phyloP scores from a whole-genome alignment of 1,139 yeast species.

The Lodderomyces metapsilosis region DNA sequence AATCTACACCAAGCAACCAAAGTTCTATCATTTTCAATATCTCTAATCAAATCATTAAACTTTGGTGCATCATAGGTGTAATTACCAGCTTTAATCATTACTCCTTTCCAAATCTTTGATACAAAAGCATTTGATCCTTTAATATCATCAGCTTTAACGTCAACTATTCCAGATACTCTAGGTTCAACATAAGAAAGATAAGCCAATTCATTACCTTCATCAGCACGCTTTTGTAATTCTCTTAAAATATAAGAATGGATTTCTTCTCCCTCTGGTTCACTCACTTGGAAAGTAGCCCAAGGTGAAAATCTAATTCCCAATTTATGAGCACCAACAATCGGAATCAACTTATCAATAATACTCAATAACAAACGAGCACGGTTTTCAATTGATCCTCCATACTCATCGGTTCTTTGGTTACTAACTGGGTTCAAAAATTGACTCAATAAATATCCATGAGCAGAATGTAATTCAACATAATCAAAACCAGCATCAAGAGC shows the following conservation, averaged over 20 bases:
- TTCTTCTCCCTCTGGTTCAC: constrained; percentile 33
- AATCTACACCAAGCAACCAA: constrained; percentile 46
- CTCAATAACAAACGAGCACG: constrained; percentile 58
- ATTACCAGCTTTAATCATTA: constrained; percentile 47
- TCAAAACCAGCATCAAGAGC: constrained; percentile 65
- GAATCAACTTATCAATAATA: constrained; percentile 51
- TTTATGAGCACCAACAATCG: constrained; percentile 52
- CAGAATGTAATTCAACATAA: constrained; percentile 65
- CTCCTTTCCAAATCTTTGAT: constrained; percentile 48
- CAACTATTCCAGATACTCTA: constrained; percentile 18
- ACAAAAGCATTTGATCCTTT: constrained; percentile 33
- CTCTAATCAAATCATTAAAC: constrained; percentile 20
- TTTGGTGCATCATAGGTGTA: constrained; percentile 29
- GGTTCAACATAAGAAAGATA: constrained; percentile 56
- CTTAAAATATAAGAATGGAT: constrained; percentile 35
- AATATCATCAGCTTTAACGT: constrained; percentile 15
- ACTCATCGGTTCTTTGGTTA: constrained; percentile 43
- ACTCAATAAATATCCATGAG: constrained; percentile 69
- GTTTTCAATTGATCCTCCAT: constrained; percentile 55
- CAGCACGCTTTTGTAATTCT: constrained; percentile 39
- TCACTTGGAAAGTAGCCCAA: constrained; percentile 43
- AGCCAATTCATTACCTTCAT: constrained; percentile 41
- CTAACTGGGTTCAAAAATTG: constrained; percentile 49
- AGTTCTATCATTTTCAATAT: constrained; percentile 36
- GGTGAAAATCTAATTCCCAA: constrained; percentile 65